Evolutionary conservation across 108 stramenopile genomes (phyloP).

Genomic region (Fistulifera solaris): DNA sequence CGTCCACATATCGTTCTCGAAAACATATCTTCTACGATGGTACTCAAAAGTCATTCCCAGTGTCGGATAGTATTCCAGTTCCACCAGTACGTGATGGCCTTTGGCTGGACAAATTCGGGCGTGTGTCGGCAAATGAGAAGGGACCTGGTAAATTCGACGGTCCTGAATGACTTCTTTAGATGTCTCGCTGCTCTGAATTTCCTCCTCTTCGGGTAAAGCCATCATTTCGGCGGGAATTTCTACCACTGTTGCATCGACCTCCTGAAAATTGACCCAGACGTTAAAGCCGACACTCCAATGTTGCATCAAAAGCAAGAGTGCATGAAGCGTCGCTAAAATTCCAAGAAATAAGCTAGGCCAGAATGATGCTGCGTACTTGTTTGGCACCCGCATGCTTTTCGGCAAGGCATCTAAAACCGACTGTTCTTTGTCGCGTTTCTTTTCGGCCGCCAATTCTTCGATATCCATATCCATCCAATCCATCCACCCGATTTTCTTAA

Average conservation of each 20-base stretch:
- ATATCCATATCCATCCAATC: slow-evolving; percentile 86
- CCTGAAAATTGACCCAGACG: slow-evolving; percentile 78
- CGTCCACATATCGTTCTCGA: slow-evolving; percentile 45
- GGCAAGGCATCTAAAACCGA: slow-evolving; percentile 66
- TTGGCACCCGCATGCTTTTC: slow-evolving; percentile 73
- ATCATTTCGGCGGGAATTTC: slow-evolving; percentile 52
- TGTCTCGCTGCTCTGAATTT: slow-evolving; percentile 12
- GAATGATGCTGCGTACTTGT: slow-evolving; percentile 66
- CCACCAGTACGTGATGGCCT: slow-evolving; percentile 53
- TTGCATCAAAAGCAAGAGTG: slow-evolving; percentile 82
- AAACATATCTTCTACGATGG: slow-evolving; percentile 83
- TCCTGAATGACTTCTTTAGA: slow-evolving; percentile 1
- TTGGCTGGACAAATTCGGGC: slow-evolving; percentile 67
- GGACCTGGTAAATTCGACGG: slow-evolving; percentile 20
- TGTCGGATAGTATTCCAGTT: slow-evolving; percentile 57
- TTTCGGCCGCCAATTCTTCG: slow-evolving; percentile 77
- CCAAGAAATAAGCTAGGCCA: slow-evolving; percentile 66
- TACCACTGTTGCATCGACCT: slow-evolving; percentile 32
- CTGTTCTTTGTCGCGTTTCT: slow-evolving; percentile 67
- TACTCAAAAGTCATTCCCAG: slow-evolving; percentile 88
- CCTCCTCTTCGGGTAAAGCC: slow-evolving; percentile 14
- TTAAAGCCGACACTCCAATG: slow-evolving; percentile 90
- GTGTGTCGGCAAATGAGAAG: slow-evolving; percentile 61
- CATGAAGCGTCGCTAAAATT: slow-evolving; percentile 67
- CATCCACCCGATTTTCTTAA: slow-evolving; percentile 62